A percentile compares a stretch with the other conserved stretches of the same genome.
Conservation (phyloP, 768 basidiomycete species). For the Mycena pura region DNA sequence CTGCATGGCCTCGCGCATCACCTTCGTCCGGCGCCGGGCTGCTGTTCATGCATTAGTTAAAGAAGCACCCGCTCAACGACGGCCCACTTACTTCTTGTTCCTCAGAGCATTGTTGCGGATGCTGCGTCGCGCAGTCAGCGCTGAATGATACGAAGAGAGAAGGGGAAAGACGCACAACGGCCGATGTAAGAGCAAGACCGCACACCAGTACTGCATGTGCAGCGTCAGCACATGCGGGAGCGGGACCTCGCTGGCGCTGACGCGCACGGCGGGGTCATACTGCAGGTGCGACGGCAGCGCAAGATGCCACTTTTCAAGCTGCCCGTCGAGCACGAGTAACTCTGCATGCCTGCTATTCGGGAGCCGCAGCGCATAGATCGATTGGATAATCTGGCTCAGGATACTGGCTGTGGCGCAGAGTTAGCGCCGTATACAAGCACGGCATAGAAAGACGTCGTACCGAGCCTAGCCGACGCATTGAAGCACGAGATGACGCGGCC, state of each 20-base stretch:
- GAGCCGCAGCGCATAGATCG: conserved; percentile 72
- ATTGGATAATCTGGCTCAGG: conserved; percentile 70
- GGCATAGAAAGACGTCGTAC: conserved; percentile 47
- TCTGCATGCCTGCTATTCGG: conserved; percentile 63
- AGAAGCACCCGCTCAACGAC: background rate
- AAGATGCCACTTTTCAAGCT: conserved; percentile 77
- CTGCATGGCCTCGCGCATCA: conserved; percentile 59
- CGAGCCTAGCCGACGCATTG: conserved; percentile 73
- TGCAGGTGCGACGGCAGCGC: conserved; percentile 73
- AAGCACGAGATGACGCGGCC: conserved; percentile 75
- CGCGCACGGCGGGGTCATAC: conserved; percentile 52
- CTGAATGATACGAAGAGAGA: conserved; percentile 2
- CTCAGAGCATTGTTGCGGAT: conserved; percentile 46
- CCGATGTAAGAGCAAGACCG: conserved; percentile 74
- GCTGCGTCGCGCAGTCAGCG: conserved; percentile 36
- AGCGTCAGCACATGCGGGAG: conserved; percentile 74
- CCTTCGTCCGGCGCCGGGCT: conserved; percentile 54
- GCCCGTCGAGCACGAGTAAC: conserved; percentile 60
- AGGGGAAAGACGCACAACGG: conserved; percentile 66
- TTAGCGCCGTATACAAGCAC: background rate
- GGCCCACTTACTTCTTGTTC: conserved; percentile 46
- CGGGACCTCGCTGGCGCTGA: conserved; percentile 35
- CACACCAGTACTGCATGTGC: conserved; percentile 90
- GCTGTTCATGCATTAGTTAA: conserved; percentile 15
- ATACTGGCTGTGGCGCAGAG: conserved; percentile 59